Conservation (phyloP, 768 basidiomycete species). For the Mycena pura region DNA sequence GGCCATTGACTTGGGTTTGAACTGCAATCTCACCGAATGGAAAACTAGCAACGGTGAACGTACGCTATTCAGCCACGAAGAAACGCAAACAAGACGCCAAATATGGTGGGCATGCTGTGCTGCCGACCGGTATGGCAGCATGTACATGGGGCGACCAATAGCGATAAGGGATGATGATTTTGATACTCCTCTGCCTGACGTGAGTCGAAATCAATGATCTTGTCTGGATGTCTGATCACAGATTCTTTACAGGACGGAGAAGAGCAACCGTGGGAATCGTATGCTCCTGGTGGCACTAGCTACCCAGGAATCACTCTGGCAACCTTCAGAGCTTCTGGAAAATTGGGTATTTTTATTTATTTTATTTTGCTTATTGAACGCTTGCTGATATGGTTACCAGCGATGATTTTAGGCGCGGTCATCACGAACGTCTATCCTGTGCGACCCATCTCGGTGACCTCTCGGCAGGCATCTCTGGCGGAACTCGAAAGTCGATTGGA, state of each 20-base stretch:
- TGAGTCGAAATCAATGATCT: constrained; percentile 40
- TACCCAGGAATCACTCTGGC: constrained; percentile 12
- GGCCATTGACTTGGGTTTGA: constrained; percentile 84
- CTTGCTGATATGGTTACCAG: constrained; percentile 41
- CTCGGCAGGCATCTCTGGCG: constrained; percentile 56
- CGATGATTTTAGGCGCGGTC: constrained; percentile 70
- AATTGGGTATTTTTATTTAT: constrained; percentile 56
- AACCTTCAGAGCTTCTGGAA: constrained; percentile 49
- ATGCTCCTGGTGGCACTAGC: constrained; percentile 39
- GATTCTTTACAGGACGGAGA: constrained; percentile 57
- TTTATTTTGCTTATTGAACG: constrained; percentile 6
- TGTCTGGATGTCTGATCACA: background rate
- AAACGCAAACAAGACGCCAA: constrained; percentile 74
- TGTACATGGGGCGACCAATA: constrained; percentile 79
- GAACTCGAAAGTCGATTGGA: constrained; percentile 72
- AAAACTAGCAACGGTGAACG: constrained; percentile 56
- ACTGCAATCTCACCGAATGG: constrained; percentile 81
- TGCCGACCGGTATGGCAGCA: constrained; percentile 73
- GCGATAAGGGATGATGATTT: constrained; percentile 74
- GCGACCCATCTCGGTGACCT: constrained; percentile 50
- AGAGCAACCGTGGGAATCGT: constrained; percentile 59
- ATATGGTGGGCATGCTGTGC: constrained; percentile 83
- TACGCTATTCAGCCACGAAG: constrained; percentile 66
- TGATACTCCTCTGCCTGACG: constrained; percentile 70
- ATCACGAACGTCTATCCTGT: constrained; percentile 76